Evolutionary conservation across 2,329 filamentous ascomycete genomes (phyloP).

Genomic region (Xylaria polymorpha): DNA sequence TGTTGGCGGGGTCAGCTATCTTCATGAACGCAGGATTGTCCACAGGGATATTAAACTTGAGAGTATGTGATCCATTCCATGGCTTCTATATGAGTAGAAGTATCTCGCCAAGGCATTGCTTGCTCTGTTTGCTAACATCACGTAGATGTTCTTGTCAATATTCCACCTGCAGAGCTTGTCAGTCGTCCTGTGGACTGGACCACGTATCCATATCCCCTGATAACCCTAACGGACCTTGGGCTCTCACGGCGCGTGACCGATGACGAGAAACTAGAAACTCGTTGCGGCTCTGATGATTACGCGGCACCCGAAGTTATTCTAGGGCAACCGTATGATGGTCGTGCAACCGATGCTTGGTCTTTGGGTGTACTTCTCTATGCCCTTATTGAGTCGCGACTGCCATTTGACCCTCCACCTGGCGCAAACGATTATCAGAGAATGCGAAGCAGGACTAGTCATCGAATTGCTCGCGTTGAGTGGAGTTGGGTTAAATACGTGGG

Average conservation of each 20-base stretch:
- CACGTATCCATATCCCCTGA: slow-evolving; percentile 81
- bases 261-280: slow-evolving; percentile 88
- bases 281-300: slow-evolving; percentile 97
- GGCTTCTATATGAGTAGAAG: slow-evolving; percentile 16
- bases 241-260: slow-evolving; percentile 87
- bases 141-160: slow-evolving; percentile 89
- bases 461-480: slow-evolving; percentile 97
- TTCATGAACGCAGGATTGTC: slow-evolving; percentile 87
- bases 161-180: slow-evolving; percentile 75
- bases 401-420: slow-evolving; percentile 89
- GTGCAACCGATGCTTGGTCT: slow-evolving; percentile 93
- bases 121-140: slow-evolving; percentile 26
- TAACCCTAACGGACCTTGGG: slow-evolving; percentile 91
- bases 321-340: slow-evolving; percentile 93
- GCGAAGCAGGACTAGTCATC: slow-evolving; percentile 85
- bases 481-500: slow-evolving; percentile 89
- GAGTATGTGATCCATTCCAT: slow-evolving; percentile 66
- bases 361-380: slow-evolving; percentile 93
- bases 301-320: slow-evolving; percentile 96
- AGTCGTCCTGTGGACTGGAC: slow-evolving; percentile 73
- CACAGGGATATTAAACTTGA: slow-evolving; percentile 98
- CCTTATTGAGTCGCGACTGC: slow-evolving; percentile 89
- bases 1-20: slow-evolving; percentile 84
- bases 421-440: slow-evolving; percentile 80
- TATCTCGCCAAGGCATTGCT: slow-evolving; percentile 25